A percentile compares a stretch with the other conserved stretches of the same genome.
phyloP scores from a whole-genome alignment of 306 rosid genomes.

The Citrullus colocynthis region DNA sequence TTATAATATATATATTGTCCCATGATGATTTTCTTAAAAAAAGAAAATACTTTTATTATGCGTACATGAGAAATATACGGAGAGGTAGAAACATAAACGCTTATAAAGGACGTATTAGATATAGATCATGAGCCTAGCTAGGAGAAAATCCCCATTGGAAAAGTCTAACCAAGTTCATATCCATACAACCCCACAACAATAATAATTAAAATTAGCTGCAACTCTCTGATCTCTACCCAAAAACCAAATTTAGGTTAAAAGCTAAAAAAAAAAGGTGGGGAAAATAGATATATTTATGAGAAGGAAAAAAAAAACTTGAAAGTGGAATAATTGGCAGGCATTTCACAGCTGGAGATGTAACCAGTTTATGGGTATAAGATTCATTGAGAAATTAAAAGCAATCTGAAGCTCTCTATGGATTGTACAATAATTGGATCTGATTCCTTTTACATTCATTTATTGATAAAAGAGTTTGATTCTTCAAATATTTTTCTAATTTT shows the following conservation, averaged over 20 bases:
- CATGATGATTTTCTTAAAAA: too few relatives aligned
- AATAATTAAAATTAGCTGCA: neutral
- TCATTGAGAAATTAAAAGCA: neutral
- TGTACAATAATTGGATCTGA: conserved; percentile 1
- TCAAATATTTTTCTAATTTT: neutral
- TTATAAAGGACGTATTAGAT: too few relatives aligned
- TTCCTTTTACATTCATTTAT: conserved; percentile 5
- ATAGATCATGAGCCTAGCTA: too few relatives aligned
- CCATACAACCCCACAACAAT: conserved; percentile 5
- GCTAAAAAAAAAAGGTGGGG: neutral
- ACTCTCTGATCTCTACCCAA: neutral
- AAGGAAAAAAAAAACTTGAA: neutral
- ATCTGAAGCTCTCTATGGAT: neutral
- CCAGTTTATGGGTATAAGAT: neutral
- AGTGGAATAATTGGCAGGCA: conserved; percentile 6
- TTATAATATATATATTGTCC: too few relatives aligned
- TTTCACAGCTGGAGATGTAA: conserved; percentile 17
- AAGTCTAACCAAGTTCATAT: conserved; percentile 3
- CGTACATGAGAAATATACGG: too few relatives aligned
- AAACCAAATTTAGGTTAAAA: neutral
- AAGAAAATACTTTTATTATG: too few relatives aligned
- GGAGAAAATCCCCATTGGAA: neutral
- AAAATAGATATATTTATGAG: neutral
- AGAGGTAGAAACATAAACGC: too few relatives aligned
- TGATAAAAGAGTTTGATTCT: neutral